Percentiles rank a stretch among this genome's conserved stretches.
phyloP scores from a whole-genome alignment of 148 eudicot genomes.

The Amaranthus cruentus region DNA sequence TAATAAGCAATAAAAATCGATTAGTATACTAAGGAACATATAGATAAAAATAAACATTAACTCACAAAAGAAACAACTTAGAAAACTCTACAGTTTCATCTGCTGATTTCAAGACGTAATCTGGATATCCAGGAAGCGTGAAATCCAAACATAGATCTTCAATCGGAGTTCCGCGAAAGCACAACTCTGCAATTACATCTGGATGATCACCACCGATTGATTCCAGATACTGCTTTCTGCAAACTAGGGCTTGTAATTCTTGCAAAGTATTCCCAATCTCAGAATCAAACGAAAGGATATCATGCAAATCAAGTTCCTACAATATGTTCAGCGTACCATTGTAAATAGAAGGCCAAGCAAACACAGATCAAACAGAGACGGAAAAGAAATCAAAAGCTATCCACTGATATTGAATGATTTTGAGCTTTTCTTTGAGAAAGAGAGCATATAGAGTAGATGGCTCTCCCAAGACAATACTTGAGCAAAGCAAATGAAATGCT shows the following conservation, averaged over 20 bases:
- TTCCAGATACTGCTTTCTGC: slow-evolving; percentile 70
- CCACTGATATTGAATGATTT: too few species aligned
- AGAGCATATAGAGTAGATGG: too few species aligned
- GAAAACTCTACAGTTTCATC: slow-evolving; percentile 51
- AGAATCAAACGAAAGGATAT: slow-evolving; percentile 76
- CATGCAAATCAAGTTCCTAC: slow-evolving; percentile 99
- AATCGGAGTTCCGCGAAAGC: slow-evolving; percentile 66
- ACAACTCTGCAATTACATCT: slow-evolving; percentile 50
- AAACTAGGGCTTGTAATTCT: slow-evolving; percentile 80
- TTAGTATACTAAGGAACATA: neutral
- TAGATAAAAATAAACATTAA: neutral
- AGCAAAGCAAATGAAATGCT: neutral
- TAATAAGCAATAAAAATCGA: neutral
- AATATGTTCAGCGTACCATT: slow-evolving; percentile 11
- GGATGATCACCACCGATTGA: slow-evolving; percentile 58
- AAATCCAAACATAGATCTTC: slow-evolving; percentile 94
- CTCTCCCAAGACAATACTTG: neutral
- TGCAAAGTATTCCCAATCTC: slow-evolving; percentile 83
- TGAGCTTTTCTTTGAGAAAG: too few species aligned
- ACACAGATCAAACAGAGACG: neutral
- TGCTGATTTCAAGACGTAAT: slow-evolving; percentile 63
- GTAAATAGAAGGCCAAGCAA: neutral
- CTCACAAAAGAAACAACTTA: too few species aligned
- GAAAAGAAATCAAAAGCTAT: too few species aligned
- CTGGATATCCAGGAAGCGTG: slow-evolving; percentile 91